Conservation (phyloP, 1,284 basidiomycete species). For the Microbotryum lychnidis-dioicae region DNA sequence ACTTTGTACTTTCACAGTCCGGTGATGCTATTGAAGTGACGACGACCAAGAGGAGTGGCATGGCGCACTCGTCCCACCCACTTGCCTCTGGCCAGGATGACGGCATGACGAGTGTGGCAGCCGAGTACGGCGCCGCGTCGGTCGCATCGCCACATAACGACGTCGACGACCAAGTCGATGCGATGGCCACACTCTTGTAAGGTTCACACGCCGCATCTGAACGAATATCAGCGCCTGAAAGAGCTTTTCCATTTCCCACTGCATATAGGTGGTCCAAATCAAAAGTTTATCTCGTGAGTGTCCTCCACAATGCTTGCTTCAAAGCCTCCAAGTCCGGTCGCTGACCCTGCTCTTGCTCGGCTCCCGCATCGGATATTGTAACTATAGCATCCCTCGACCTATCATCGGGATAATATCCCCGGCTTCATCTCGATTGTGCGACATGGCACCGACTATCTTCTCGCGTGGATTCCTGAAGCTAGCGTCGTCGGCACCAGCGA, state of each 20-base stretch:
- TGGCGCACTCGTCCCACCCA: too few species aligned
- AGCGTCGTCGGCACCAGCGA: conserved; percentile 58
- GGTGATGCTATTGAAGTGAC: too few species aligned
- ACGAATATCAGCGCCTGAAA: too few species aligned
- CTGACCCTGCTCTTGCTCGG: neutral
- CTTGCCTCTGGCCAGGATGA: too few species aligned
- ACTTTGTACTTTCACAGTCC: too few species aligned
- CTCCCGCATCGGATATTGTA: conserved; percentile 5
- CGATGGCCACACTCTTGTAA: too few species aligned
- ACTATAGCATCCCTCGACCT: conserved; percentile 68
- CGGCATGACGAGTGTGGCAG: neutral
- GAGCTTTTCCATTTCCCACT: too few species aligned
- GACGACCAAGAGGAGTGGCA: too few species aligned
- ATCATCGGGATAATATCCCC: conserved; percentile 82
- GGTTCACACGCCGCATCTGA: too few species aligned
- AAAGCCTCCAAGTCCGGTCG: too few species aligned
- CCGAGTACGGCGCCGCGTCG: neutral
- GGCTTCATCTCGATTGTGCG: conserved; percentile 85
- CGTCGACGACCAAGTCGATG: neutral
- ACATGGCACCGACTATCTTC: conserved; percentile 56
- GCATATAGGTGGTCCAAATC: conserved; percentile 61
- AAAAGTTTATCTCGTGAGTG: conserved; percentile 64
- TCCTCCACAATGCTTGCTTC: conserved; percentile 1
- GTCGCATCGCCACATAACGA: neutral
- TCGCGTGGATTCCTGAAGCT: conserved; percentile 78